These are phyloP conservation scores for Penicillium odoratum DNA, from an alignment of 495 filamentous ascomycete genomes.

Conservation along the genomic window DNA sequence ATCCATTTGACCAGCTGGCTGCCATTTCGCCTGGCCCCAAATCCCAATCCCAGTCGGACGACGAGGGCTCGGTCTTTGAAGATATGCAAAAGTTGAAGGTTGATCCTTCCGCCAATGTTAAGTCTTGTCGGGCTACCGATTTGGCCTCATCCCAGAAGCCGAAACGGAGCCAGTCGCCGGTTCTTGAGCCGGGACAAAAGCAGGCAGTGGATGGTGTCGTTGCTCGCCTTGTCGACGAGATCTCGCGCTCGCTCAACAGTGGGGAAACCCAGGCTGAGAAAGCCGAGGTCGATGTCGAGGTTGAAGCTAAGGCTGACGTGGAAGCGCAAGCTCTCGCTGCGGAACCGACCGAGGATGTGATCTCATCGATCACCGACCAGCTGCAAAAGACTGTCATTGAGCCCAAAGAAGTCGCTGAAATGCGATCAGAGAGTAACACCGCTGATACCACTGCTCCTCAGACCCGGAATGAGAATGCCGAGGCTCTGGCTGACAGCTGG, in stretches of 20 bases:
- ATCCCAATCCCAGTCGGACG: slow-evolving; percentile 42
- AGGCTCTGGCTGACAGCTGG: slow-evolving; percentile 65
- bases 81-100: slow-evolving; percentile 26
- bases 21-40: slow-evolving; percentile 65
- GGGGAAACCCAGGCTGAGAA: slow-evolving; percentile 54
- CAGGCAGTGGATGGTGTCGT: slow-evolving; percentile 74
- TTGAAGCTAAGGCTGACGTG: slow-evolving; percentile 1
- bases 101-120: slow-evolving; percentile 22
- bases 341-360: slow-evolving; percentile 33
- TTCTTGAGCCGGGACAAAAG: slow-evolving; percentile 41
- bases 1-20: slow-evolving; percentile 76
- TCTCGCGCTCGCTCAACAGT: slow-evolving; percentile 67
- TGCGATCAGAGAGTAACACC: slow-evolving; percentile 46
- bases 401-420: slow-evolving; percentile 29
- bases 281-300: background rate
- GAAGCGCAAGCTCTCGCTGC: slow-evolving; percentile 32
- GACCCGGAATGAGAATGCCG: slow-evolving; percentile 21
- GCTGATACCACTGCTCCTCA: background rate
- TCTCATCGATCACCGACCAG: slow-evolving; percentile 35
- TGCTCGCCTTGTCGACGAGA: slow-evolving; percentile 63
- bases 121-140: slow-evolving; percentile 14
- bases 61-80: slow-evolving; percentile 38
- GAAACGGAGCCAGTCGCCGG: slow-evolving; percentile 36
- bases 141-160: slow-evolving; percentile 3
- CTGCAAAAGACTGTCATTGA: slow-evolving; percentile 36